A percentile compares a stretch with the other conserved stretches of the same genome.
Conservation (phyloP, 371 early-diverging fungal genomes). For the Mortierella sp. region DNA sequence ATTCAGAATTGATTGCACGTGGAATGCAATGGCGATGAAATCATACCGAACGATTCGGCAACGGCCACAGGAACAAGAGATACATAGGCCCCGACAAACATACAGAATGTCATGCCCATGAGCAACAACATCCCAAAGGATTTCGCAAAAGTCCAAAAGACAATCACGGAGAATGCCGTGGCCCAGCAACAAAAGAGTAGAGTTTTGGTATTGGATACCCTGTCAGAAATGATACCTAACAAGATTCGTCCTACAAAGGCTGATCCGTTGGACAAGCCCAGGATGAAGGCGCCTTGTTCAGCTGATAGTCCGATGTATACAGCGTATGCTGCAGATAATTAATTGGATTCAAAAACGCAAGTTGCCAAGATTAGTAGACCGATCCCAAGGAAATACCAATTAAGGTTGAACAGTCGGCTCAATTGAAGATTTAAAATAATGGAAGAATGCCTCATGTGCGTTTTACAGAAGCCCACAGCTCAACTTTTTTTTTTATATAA, state of each 20-base stretch:
- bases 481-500: too few relatives aligned
- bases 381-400: conserved; percentile 7
- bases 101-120: conserved; percentile 37
- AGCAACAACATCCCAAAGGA: conserved; percentile 35
- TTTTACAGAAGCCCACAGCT: too few relatives aligned
- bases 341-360: background rate
- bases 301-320: conserved; percentile 53
- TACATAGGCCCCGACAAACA: conserved; percentile 39
- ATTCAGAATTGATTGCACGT: too few relatives aligned
- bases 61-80: conserved; percentile 46
- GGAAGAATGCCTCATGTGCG: too few relatives aligned
- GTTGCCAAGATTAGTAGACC: too few relatives aligned
- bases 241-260: conserved; percentile 66
- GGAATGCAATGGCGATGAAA: too few relatives aligned
- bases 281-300: conserved; percentile 60
- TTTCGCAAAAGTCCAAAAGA: conserved; percentile 37
- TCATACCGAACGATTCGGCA: conserved; percentile 46
- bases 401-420: conserved; percentile 52
- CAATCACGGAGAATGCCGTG: conserved; percentile 38
- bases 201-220: conserved; percentile 60
- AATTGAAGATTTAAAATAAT: background rate
- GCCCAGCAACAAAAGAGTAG: conserved; percentile 58
- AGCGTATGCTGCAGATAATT: conserved; percentile 32
- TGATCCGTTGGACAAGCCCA: conserved; percentile 68
- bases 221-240: conserved; percentile 64